Evolutionary conservation across 2,329 filamentous ascomycete species (phyloP).

Genomic region (Trichoderma aggressivum): DNA sequence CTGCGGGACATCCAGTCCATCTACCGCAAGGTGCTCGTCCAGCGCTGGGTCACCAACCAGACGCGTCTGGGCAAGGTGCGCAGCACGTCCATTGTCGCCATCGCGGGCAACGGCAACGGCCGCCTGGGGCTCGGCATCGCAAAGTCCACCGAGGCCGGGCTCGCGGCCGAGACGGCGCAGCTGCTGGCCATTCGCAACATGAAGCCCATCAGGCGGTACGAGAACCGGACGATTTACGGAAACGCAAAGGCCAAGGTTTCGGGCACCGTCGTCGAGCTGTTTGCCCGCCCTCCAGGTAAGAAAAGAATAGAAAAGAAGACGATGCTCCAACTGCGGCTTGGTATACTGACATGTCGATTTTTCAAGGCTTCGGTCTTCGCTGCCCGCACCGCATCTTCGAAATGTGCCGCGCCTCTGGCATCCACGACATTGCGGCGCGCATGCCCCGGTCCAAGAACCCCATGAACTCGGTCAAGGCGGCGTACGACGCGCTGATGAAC

Average conservation of each 20-base stretch:
- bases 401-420: slow-evolving; percentile 82
- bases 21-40: slow-evolving; percentile 68
- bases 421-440: slow-evolving; percentile 78
- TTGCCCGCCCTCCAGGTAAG: slow-evolving; percentile 80
- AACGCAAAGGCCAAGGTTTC: slow-evolving; percentile 80
- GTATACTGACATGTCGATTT: not conserved
- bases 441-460: slow-evolving; percentile 87
- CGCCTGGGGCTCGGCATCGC: slow-evolving; percentile 85
- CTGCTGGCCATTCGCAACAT: slow-evolving; percentile 86
- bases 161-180: slow-evolving; percentile 68
- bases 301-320: slow-evolving; percentile 39
- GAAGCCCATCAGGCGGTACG: slow-evolving; percentile 87
- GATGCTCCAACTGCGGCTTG: too few relatives aligned
- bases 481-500: slow-evolving; percentile 74
- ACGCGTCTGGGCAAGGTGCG: slow-evolving; percentile 92
- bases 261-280: slow-evolving; percentile 80
- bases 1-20: slow-evolving; percentile 53
- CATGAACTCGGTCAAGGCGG: slow-evolving; percentile 96
- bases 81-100: slow-evolving; percentile 69
- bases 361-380: slow-evolving; percentile 86
- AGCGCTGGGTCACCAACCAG: slow-evolving; percentile 79
- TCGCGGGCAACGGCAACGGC: slow-evolving; percentile 85
- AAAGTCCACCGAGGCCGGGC: slow-evolving; percentile 72
- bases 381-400: slow-evolving; percentile 91
- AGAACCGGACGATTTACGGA: slow-evolving; percentile 87